These are phyloP conservation scores for Paraurostyla sp. DNA, from an alignment of 73 alveolate genomes.

Conservation along the genomic window DNA sequence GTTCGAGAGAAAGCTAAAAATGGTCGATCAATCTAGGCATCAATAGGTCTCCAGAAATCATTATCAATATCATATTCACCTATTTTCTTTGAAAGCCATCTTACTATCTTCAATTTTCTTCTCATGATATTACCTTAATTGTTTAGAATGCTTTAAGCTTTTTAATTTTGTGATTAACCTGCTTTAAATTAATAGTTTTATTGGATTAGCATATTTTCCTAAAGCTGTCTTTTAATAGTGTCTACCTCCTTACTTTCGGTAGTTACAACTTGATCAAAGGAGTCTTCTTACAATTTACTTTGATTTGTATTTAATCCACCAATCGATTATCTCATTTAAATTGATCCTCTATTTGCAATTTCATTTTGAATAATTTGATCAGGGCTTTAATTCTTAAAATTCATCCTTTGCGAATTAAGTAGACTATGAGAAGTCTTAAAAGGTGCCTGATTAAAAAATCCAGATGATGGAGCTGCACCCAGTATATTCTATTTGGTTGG, in stretches of 20 bases:
- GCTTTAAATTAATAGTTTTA: too few species aligned
- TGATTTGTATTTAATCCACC: too few species aligned
- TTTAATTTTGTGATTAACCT: too few species aligned
- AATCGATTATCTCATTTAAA: too few species aligned
- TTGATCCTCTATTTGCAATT: too few species aligned
- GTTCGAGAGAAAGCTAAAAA: constrained; percentile 74
- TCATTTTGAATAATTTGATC: too few species aligned
- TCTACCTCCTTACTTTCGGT: too few species aligned
- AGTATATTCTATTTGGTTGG: constrained; percentile 45
- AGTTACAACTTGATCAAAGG: too few species aligned
- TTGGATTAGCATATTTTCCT: too few species aligned
- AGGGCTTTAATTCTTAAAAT: background rate
- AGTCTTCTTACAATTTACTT: too few species aligned
- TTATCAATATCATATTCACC: constrained; percentile 78
- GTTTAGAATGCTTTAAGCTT: too few species aligned
- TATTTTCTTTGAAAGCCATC: constrained; percentile 76
- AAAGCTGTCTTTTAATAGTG: too few species aligned
- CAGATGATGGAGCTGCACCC: constrained; percentile 56
- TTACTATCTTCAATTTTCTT: constrained; percentile 59
- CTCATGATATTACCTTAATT: background rate
- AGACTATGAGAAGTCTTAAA: background rate
- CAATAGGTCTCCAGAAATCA: constrained; percentile 72
- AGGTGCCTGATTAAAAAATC: constrained; percentile 29
- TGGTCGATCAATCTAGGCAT: constrained; percentile 60
- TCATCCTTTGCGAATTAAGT: background rate